Evolutionary conservation across 2,329 filamentous ascomycete species (phyloP).

Genomic region (Magnaporthales sp.): DNA sequence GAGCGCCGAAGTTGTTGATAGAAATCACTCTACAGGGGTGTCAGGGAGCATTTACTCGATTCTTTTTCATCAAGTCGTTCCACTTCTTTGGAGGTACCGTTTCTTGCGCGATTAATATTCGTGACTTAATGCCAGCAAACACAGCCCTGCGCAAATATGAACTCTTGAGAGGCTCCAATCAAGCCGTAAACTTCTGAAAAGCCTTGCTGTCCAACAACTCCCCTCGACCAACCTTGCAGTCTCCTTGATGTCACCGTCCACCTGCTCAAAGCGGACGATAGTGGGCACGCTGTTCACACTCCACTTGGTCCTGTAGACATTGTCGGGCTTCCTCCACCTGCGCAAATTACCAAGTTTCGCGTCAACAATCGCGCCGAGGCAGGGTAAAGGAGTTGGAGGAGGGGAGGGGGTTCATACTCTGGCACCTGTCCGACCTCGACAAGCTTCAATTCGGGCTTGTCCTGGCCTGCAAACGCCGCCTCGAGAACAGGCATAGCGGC

Average conservation of each 20-base stretch:
- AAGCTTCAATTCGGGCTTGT: background rate
- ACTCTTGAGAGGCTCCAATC: no score
- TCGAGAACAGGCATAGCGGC: background rate
- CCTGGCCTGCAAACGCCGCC: background rate
- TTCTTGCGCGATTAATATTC: no score
- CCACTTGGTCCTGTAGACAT: slow-evolving; percentile 1
- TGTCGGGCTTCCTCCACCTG: background rate
- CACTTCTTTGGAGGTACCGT: no score
- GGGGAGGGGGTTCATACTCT: background rate
- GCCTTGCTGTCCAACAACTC: slow-evolving; percentile 1
- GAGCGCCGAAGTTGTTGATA: no score
- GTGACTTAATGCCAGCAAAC: no score
- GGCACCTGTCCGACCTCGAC: background rate
- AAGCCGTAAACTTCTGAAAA: background rate
- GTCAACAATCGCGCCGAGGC: background rate
- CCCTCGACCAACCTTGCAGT: background rate
- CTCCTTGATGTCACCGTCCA: background rate
- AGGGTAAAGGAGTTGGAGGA: background rate
- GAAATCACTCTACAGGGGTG: no score
- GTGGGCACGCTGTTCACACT: background rate
- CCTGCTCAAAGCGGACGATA: background rate
- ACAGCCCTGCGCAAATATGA: background rate
- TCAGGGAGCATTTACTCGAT: no score
- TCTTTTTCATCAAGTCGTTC: no score
- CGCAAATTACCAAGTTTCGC: background rate